Evolutionary conservation across 2,329 filamentous ascomycete species (phyloP).

Genomic region (Clarireedia paspali): DNA sequence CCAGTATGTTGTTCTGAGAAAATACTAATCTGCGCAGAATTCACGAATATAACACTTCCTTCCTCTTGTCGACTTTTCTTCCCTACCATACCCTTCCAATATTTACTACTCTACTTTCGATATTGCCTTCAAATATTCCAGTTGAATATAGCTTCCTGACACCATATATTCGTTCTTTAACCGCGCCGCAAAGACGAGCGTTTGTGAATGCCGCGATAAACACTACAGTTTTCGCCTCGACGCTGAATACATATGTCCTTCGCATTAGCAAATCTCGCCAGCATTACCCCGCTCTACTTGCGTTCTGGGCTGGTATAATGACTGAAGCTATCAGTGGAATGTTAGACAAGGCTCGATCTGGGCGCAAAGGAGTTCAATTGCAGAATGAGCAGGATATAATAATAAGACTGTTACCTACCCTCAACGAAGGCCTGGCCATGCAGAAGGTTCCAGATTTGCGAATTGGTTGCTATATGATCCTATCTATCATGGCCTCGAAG

Average conservation of each 20-base stretch:
- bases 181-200: constrained; percentile 69
- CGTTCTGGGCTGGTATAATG: constrained; percentile 86
- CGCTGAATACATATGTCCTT: constrained; percentile 72
- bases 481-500: constrained; percentile 79
- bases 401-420: constrained; percentile 57
- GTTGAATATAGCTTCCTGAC: constrained; percentile 74
- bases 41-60: constrained; percentile 81
- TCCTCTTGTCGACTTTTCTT: constrained; percentile 76
- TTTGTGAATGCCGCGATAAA: constrained; percentile 79
- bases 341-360: constrained; percentile 69
- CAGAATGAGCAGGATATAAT: constrained; percentile 75
- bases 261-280: constrained; percentile 63
- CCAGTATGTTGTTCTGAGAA: not conserved
- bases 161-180: constrained; percentile 74
- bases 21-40: constrained; percentile 45
- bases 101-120: constrained; percentile 80
- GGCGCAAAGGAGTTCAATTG: constrained; percentile 65
- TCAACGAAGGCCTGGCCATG: constrained; percentile 72
- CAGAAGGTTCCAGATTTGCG: constrained; percentile 71
- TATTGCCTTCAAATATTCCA: constrained; percentile 70
- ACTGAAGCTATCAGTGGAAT: constrained; percentile 80
- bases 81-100: constrained; percentile 84
- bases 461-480: constrained; percentile 85
- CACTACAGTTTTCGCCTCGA: constrained; percentile 66
- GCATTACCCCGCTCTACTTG: constrained; percentile 69